phyloP scores from a whole-genome alignment of 306 rosid genomes.

The Arachis stenosperma region DNA sequence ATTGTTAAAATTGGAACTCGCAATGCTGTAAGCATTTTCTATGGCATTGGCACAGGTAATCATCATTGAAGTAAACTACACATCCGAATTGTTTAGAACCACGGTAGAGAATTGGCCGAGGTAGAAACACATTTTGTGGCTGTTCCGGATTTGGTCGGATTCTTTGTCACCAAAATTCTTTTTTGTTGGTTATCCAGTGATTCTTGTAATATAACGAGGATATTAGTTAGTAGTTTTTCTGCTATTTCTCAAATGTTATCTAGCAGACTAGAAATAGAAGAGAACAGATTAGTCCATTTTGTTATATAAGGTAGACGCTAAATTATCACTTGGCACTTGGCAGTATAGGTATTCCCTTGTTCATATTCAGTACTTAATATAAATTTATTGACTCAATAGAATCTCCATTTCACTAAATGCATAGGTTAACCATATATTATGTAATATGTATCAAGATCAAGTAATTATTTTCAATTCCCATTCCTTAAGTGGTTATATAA shows the following conservation, averaged over 20 bases:
- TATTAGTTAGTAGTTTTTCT: not conserved
- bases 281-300: slow-evolving; percentile 35
- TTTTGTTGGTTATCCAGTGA: slow-evolving; percentile 28
- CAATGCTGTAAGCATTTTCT: not conserved
- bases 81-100: slow-evolving; percentile 11
- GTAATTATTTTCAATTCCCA: too few relatives aligned
- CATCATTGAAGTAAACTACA: slow-evolving; percentile 25
- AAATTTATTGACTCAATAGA: slow-evolving; percentile 44
- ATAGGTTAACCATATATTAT: not conserved
- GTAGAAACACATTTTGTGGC: slow-evolving; percentile 33
- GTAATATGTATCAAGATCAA: too few relatives aligned
- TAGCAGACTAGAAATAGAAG: not conserved
- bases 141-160: slow-evolving; percentile 26
- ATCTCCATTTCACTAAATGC: slow-evolving; percentile 4
- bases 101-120: slow-evolving; percentile 27
- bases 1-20: not conserved
- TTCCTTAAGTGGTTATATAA: too few relatives aligned
- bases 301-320: slow-evolving; percentile 31
- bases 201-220: not conserved
- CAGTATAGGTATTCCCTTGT: slow-evolving; percentile 32
- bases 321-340: slow-evolving; percentile 24
- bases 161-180: slow-evolving; percentile 41
- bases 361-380: slow-evolving; percentile 14
- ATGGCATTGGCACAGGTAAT: slow-evolving; percentile 41
- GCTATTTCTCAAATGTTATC: slow-evolving; percentile 23